Conservation (phyloP, 768 basidiomycete genomes). For the Amanita jacksonii region DNA sequence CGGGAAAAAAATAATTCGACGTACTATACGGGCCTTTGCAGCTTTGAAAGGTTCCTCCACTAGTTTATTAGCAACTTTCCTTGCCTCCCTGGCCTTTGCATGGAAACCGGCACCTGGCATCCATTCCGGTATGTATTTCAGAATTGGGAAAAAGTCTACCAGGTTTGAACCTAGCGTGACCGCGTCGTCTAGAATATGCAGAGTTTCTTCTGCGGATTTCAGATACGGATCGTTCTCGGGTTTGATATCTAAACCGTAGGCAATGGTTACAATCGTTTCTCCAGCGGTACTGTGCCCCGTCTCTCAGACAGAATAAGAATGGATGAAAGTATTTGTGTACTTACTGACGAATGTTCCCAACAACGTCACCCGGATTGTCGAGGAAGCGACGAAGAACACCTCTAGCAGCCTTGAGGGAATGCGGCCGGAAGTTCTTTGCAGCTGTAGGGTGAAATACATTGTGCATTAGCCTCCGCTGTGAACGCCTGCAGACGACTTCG, state of each 20-base stretch:
- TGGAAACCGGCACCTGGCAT: too few relatives aligned
- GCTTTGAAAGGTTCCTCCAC: too few relatives aligned
- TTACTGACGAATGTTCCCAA: constrained; percentile 27
- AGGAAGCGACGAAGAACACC: constrained; percentile 23
- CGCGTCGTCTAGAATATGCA: not conserved
- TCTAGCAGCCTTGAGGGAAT: constrained; percentile 21
- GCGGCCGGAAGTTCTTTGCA: constrained; percentile 15
- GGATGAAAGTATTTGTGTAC: constrained; percentile 7
- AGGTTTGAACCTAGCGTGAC: constrained; percentile 1
- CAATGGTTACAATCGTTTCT: constrained; percentile 7
- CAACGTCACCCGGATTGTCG: constrained; percentile 21
- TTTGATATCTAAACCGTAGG: not conserved
- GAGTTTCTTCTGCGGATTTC: not conserved
- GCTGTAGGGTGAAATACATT: constrained; percentile 12
- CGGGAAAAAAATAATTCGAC: constrained; percentile 15
- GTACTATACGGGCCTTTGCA: constrained; percentile 20
- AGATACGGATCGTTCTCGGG: constrained; percentile 3
- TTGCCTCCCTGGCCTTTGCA: too few relatives aligned
- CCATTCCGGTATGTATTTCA: constrained; percentile 14
- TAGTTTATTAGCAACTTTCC: too few relatives aligned
- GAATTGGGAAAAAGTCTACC: constrained; percentile 7
- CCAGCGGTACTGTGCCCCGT: constrained; percentile 27
- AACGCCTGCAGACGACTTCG: constrained; percentile 16
- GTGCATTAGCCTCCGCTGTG: constrained; percentile 20
- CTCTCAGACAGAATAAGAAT: constrained; percentile 4